phyloP scores from a whole-genome alignment of 768 basidiomycete species.

The Pleurotus giganteus region DNA sequence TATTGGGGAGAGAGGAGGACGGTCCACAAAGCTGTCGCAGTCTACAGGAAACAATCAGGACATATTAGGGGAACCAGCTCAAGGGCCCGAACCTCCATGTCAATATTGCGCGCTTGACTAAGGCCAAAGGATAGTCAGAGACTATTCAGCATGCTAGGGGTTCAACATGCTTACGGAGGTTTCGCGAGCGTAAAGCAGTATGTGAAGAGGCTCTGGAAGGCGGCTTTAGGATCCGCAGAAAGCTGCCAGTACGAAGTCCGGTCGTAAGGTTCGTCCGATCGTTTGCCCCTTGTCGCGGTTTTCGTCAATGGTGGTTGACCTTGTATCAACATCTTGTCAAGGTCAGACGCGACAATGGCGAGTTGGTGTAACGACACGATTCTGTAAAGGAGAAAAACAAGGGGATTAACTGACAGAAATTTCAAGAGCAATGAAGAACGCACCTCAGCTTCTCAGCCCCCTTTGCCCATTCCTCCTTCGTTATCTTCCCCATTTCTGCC shows the following conservation, averaged over 20 bases:
- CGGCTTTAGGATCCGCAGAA: constrained; percentile 43
- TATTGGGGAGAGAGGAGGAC: constrained; percentile 68
- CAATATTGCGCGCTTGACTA: constrained; percentile 73
- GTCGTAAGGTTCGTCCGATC: constrained; percentile 49
- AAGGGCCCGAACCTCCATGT: constrained; percentile 64
- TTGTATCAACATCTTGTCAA: constrained; percentile 61
- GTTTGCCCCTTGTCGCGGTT: constrained; percentile 31
- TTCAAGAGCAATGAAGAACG: neutral
- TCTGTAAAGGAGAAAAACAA: constrained; percentile 25
- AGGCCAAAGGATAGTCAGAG: neutral
- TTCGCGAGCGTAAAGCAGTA: constrained; percentile 75
- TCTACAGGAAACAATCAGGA: constrained; percentile 36
- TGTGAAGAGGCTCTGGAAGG: constrained; percentile 64
- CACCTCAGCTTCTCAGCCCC: constrained; percentile 33
- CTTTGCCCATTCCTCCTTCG: constrained; percentile 66
- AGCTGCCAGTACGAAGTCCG: constrained; percentile 48
- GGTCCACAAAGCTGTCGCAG: constrained; percentile 73
- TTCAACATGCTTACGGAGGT: constrained; percentile 51
- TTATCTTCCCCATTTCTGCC: constrained; percentile 71
- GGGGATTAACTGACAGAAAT: neutral
- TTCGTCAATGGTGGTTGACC: constrained; percentile 42
- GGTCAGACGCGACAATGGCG: constrained; percentile 49
- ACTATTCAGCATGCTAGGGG: neutral
- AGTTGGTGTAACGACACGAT: constrained; percentile 44
- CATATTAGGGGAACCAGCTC: neutral